A percentile compares a stretch with the other conserved stretches of the same genome.
phyloP scores from a whole-genome alignment of 139 green algal genomes.

The Eudorina sp. region DNA sequence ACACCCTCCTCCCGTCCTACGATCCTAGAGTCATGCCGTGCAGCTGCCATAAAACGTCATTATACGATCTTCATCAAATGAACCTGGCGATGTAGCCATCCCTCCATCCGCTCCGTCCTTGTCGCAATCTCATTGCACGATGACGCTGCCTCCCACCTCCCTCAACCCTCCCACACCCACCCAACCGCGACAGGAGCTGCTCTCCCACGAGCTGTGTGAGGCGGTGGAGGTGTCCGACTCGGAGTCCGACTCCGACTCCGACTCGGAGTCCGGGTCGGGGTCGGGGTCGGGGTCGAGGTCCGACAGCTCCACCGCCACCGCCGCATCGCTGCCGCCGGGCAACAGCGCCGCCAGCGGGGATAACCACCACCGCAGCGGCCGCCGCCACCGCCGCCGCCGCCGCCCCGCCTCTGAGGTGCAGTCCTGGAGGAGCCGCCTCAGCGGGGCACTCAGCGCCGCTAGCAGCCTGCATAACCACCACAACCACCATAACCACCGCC shows the following conservation, averaged over 20 bases:
- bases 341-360: not conserved
- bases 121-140: not conserved
- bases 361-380: not conserved
- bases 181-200: not conserved
- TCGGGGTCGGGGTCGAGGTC: not conserved
- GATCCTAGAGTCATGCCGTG: no score
- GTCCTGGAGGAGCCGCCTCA: not conserved
- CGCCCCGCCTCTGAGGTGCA: not conserved
- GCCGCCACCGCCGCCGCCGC: not conserved
- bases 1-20: no score
- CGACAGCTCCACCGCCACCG: not conserved
- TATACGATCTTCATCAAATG: no score
- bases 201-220: constrained; percentile 18
- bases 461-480: not conserved
- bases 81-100: no score
- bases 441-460: not conserved
- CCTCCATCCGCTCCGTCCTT: not conserved
- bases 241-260: not conserved
- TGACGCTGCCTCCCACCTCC: not conserved
- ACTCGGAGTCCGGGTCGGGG: no score
- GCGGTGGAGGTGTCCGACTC: constrained; percentile 20
- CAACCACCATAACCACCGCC: constrained; percentile 8
- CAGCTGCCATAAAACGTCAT: no score
- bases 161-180: not conserved
- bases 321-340: no score